These are phyloP conservation scores for Daedaleopsis sinensis DNA, from an alignment of 768 basidiomycete genomes.

Conservation along the genomic window DNA sequence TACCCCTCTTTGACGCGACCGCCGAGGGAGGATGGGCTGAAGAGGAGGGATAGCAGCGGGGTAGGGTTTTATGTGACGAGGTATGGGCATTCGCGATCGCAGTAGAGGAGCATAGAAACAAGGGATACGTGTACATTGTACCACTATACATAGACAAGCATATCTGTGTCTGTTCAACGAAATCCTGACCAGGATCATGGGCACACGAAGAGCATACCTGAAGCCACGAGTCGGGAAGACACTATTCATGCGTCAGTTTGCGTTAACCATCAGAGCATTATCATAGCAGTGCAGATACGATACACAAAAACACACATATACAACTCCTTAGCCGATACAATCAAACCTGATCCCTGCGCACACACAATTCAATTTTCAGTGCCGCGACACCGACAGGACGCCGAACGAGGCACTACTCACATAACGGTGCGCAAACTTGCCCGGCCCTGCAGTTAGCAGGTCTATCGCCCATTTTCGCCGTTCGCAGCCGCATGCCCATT, in stretches of 20 bases:
- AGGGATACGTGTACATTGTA: too few species aligned
- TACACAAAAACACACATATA: constrained; percentile 6
- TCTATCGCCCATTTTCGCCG: background rate
- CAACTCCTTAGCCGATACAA: too few species aligned
- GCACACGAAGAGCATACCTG: too few species aligned
- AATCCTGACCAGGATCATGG: too few species aligned
- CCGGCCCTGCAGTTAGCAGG: too few species aligned
- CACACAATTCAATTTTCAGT: background rate
- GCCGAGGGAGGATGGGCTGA: constrained; percentile 36
- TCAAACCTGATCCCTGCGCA: background rate
- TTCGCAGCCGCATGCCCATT: constrained; percentile 5
- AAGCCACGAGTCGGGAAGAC: too few species aligned
- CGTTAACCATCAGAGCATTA: too few species aligned
- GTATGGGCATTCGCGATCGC: constrained; percentile 38
- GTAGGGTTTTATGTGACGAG: constrained; percentile 56
- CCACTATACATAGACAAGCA: too few species aligned
- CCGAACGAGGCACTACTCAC: background rate
- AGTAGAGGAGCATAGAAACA: background rate
- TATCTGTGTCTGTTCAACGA: too few species aligned
- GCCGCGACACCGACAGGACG: background rate
- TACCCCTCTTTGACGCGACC: constrained; percentile 42
- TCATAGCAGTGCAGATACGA: background rate
- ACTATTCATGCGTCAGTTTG: too few species aligned
- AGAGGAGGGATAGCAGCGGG: constrained; percentile 37
- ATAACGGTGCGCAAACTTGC: background rate